Evolutionary conservation across 2,329 filamentous ascomycete genomes (phyloP).

Genomic region (Clonostachys solani): DNA sequence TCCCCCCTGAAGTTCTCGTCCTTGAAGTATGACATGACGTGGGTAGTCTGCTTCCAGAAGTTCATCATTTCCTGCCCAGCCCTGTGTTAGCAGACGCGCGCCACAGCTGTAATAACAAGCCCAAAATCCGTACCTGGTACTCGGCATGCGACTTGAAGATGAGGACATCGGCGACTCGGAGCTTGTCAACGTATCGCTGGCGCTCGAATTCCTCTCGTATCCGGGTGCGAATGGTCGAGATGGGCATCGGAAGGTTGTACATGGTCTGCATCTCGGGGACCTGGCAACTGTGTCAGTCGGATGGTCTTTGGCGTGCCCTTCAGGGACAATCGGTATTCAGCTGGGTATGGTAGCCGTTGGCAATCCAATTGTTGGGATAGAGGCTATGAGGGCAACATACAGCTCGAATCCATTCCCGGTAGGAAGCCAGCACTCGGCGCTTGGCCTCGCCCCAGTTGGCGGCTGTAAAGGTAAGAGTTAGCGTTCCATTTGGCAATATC

Average conservation of each 20-base stretch:
- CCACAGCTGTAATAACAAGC: no score
- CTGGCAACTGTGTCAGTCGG: constrained; percentile 38
- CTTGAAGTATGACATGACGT: constrained; percentile 96
- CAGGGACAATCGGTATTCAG: background rate
- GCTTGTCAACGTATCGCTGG: constrained; percentile 87
- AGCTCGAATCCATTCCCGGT: constrained; percentile 93
- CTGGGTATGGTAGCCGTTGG: background rate
- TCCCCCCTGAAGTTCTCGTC: constrained; percentile 74
- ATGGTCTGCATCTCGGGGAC: constrained; percentile 95
- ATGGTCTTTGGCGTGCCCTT: background rate
- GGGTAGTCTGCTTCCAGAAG: constrained; percentile 96
- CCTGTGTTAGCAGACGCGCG: no score
- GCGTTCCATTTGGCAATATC: constrained; percentile 9
- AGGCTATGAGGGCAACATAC: constrained; percentile 53
- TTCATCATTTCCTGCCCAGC: constrained; percentile 87
- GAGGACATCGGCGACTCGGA: constrained; percentile 83
- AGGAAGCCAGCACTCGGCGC: constrained; percentile 79
- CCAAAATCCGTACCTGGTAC: constrained; percentile 68
- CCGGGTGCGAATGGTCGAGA: constrained; percentile 85
- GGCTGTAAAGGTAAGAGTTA: constrained; percentile 53
- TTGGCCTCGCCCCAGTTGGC: constrained; percentile 87
- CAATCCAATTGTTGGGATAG: background rate
- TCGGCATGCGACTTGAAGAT: constrained; percentile 89
- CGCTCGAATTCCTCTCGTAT: constrained; percentile 96
- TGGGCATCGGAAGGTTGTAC: constrained; percentile 89